phyloP scores from a whole-genome alignment of 108 stramenopile species.

The Cyclotella baltica region DNA sequence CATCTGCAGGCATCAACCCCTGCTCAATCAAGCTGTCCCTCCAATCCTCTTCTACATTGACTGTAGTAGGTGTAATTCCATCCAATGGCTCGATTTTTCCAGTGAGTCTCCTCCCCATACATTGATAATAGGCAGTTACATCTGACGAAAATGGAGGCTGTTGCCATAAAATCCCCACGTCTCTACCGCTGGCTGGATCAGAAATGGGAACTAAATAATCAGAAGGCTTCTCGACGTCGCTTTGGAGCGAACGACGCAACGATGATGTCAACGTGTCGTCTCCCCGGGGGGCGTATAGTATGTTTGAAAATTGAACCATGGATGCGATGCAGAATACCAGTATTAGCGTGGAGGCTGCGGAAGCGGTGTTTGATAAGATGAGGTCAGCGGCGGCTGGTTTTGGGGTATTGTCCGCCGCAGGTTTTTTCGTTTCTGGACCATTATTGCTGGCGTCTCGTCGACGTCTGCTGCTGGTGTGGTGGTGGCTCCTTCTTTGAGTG shows the following conservation, averaged over 20 bases:
- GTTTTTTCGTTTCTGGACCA: background rate
- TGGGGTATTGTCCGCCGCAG: background rate
- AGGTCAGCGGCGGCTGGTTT: background rate
- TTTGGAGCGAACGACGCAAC: background rate
- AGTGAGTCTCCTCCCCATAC: slow-evolving; percentile 7
- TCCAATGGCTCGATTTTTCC: slow-evolving; percentile 9
- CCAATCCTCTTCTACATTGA: slow-evolving; percentile 4
- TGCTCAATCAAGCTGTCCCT: background rate
- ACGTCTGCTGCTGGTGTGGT: slow-evolving; percentile 1
- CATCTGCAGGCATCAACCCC: background rate
- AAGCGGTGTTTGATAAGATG: background rate
- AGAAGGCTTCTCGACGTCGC: background rate
- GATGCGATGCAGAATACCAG: slow-evolving; percentile 3
- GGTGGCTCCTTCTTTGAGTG: slow-evolving; percentile 9
- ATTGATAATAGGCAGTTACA: slow-evolving; percentile 2
- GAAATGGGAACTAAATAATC: background rate
- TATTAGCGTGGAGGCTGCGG: background rate
- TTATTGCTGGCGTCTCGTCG: slow-evolving; percentile 13
- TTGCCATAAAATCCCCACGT: slow-evolving; percentile 7
- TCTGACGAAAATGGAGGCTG: background rate
- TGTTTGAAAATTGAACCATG: slow-evolving; percentile 4
- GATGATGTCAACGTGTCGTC: background rate
- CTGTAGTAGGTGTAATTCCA: background rate
- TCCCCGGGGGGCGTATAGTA: background rate
- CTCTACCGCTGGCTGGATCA: background rate